These are phyloP conservation scores for Bipolaris gigantea DNA, from an alignment of 2,329 filamentous ascomycete genomes.

Conservation along the genomic window DNA sequence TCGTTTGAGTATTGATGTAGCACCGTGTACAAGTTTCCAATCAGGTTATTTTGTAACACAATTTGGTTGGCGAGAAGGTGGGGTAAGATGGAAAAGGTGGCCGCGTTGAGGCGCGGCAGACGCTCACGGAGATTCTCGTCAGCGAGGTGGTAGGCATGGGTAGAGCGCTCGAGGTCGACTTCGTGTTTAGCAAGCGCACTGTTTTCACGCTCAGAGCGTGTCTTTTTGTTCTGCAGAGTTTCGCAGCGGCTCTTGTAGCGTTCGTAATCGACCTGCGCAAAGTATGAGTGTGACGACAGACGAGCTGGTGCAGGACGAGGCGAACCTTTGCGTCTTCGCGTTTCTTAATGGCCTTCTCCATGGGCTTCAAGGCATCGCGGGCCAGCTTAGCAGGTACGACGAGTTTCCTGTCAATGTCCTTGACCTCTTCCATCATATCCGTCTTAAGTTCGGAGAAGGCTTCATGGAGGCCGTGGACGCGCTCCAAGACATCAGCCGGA, in stretches of 20 bases:
- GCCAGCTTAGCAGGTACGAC: conserved; percentile 71
- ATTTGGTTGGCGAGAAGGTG: conserved; percentile 71
- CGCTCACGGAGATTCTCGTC: conserved; percentile 73
- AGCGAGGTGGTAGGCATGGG: conserved; percentile 72
- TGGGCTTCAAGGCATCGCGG: conserved; percentile 67
- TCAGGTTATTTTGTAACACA: conserved; percentile 74
- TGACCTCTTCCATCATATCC: conserved; percentile 72
- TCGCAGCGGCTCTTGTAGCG: conserved; percentile 72
- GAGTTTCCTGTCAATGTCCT: conserved; percentile 69
- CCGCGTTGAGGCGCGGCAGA: conserved; percentile 70
- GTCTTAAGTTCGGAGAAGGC: conserved; percentile 70
- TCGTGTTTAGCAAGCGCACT: conserved; percentile 70
- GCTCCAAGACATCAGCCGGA: conserved; percentile 63
- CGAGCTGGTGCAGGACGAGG: too few relatives aligned
- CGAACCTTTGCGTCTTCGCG: conserved; percentile 73
- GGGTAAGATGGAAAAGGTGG: conserved; percentile 73
- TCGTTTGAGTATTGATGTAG: conserved; percentile 73
- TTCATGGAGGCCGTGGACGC: conserved; percentile 65
- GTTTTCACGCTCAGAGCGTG: conserved; percentile 73
- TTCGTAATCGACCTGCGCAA: conserved; percentile 70
- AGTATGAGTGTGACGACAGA: conserved; percentile 12
- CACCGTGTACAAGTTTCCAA: conserved; percentile 77
- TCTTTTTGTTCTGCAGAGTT: conserved; percentile 69
- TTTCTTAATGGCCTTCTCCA: conserved; percentile 84
- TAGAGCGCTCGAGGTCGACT: conserved; percentile 65